phyloP scores from a whole-genome alignment of 2,329 filamentous ascomycete species.

The Calycina marina region DNA sequence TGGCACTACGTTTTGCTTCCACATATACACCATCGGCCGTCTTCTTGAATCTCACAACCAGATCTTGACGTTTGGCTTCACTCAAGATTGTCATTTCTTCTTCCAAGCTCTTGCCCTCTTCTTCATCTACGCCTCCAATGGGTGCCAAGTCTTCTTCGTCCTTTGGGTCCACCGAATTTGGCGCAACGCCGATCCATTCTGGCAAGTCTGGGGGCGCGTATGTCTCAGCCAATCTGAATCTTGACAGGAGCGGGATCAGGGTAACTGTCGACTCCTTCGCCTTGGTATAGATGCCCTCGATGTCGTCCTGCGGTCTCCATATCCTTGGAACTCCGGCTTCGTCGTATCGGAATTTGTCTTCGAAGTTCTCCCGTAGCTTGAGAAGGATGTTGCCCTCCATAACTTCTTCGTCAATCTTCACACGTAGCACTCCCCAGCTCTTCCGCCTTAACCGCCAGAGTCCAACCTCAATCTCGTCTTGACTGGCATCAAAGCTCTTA shows the following conservation, averaged over 20 bases:
- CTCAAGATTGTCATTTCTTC: conserved; percentile 94
- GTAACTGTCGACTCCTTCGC: conserved; percentile 85
- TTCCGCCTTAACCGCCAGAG: conserved; percentile 87
- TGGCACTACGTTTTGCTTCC: conserved; percentile 91
- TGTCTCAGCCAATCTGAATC: conserved; percentile 65
- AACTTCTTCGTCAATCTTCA: conserved; percentile 91
- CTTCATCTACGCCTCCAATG: conserved; percentile 88
- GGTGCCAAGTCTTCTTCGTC: conserved; percentile 83
- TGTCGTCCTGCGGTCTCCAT: conserved; percentile 93
- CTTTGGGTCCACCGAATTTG: conserved; percentile 56
- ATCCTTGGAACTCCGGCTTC: conserved; percentile 88
- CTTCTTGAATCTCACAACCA: conserved; percentile 94
- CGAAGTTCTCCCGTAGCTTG: conserved; percentile 95
- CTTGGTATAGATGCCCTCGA: conserved; percentile 86
- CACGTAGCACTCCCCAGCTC: conserved; percentile 80
- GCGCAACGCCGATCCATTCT: conserved; percentile 68
- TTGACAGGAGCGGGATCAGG: conserved; percentile 76
- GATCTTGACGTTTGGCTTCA: conserved; percentile 78
- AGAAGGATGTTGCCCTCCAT: conserved; percentile 94
- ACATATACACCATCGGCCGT: conserved; percentile 95
- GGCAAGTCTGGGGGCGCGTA: conserved; percentile 68
- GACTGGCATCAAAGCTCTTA: conserved; percentile 82
- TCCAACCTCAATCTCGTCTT: conserved; percentile 82
- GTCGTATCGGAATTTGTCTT: conserved; percentile 98
- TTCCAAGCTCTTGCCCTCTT: conserved; percentile 84